Evolutionary conservation across 306 rosid genomes (phyloP).

Genomic region (Leucaena leucocephala): DNA sequence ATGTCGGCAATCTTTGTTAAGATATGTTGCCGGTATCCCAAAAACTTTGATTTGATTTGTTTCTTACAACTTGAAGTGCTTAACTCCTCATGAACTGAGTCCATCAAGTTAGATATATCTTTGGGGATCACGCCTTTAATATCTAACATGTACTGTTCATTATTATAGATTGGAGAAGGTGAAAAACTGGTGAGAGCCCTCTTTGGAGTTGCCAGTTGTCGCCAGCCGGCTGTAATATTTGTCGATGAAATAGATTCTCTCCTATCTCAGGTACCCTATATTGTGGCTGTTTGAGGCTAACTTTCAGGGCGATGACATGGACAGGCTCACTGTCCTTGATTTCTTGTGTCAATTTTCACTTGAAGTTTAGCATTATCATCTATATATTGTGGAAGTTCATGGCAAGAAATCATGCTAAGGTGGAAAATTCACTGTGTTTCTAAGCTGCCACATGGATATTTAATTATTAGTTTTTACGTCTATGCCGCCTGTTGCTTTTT

Average conservation of each 20-base stretch:
- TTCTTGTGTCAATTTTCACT: background rate
- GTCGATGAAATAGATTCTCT: conserved; percentile 99
- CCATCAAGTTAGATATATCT: conserved; percentile 18
- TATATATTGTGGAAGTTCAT: conserved; percentile 27
- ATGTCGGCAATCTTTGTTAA: conserved; percentile 23
- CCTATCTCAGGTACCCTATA: conserved; percentile 85
- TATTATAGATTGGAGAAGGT: conserved; percentile 93
- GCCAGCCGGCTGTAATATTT: conserved; percentile 97
- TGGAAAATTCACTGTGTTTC: conserved; percentile 14
- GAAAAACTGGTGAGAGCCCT: conserved; percentile 96
- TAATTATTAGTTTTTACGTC: conserved; percentile 1
- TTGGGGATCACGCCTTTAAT: conserved; percentile 23
- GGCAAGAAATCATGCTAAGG: background rate
- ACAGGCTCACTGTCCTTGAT: conserved; percentile 25
- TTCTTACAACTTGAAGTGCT: conserved; percentile 29
- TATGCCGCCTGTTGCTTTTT: background rate
- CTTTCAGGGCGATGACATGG: conserved; percentile 21
- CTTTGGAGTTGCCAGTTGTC: conserved; percentile 96
- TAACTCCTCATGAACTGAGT: conserved; percentile 1
- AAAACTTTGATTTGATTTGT: conserved; percentile 20
- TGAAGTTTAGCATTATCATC: conserved; percentile 25
- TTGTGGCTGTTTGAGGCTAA: conserved; percentile 20
- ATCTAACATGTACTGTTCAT: conserved; percentile 32
- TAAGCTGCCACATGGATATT: conserved; percentile 17
- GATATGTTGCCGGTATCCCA: conserved; percentile 25